These are phyloP conservation scores for Hypoxylon perforatum DNA, from an alignment of 495 filamentous ascomycete genomes.

Conservation along the genomic window DNA sequence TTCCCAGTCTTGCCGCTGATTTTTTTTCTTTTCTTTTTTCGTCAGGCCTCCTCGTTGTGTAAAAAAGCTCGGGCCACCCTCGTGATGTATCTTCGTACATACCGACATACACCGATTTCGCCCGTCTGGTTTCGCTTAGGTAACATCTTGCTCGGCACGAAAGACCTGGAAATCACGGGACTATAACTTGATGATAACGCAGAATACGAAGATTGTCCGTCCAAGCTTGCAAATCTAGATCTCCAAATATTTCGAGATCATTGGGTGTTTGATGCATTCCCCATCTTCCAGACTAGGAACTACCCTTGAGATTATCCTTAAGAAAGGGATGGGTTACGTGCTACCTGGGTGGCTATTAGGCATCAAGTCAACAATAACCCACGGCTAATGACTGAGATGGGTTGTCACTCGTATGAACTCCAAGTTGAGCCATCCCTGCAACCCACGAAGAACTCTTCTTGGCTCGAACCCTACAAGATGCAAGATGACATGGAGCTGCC, in stretches of 20 bases:
- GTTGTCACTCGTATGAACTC: conserved; percentile 20
- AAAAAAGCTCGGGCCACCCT: conserved; percentile 20
- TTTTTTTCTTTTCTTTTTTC: conserved; percentile 14
- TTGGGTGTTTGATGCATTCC: conserved; percentile 6
- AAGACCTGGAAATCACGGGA: conserved; percentile 12
- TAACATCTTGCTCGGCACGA: conserved; percentile 9
- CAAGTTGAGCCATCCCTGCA: conserved; percentile 10
- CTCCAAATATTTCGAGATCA: background rate
- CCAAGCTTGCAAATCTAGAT: conserved; percentile 10
- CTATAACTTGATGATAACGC: conserved; percentile 16
- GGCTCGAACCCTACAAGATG: conserved; percentile 19
- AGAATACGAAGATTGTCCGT: conserved; percentile 2
- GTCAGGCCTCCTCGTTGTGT: conserved; percentile 22
- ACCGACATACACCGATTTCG: conserved; percentile 16
- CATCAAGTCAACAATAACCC: conserved; percentile 20
- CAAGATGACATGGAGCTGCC: conserved; percentile 8
- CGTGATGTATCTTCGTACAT: conserved; percentile 20
- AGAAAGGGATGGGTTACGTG: conserved; percentile 1
- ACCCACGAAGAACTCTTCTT: conserved; percentile 6
- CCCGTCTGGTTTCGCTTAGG: conserved; percentile 7
- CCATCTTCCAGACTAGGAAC: conserved; percentile 32
- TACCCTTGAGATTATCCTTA: conserved; percentile 14
- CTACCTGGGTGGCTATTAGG: conserved; percentile 15
- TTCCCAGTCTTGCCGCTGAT: conserved; percentile 10
- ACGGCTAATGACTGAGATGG: conserved; percentile 3